A percentile compares a stretch with the other conserved stretches of the same genome.
Conservation (phyloP, 2,329 filamentous ascomycete genomes). For the Colletotrichum sp. region DNA sequence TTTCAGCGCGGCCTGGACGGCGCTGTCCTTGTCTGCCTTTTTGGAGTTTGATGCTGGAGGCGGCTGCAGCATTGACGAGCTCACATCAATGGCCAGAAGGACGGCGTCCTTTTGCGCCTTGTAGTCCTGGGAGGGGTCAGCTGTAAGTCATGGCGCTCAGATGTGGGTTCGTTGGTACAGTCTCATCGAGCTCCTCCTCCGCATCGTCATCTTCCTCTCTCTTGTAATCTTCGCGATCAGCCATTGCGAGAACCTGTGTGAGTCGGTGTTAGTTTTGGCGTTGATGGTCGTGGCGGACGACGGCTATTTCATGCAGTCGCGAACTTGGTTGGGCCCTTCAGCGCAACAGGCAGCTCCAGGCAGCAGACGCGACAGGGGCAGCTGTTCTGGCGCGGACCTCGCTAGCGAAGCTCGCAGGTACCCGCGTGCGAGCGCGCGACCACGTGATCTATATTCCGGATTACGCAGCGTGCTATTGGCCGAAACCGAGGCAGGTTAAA, state of each 20-base stretch:
- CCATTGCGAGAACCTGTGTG: constrained; percentile 27
- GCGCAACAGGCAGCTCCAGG: constrained; percentile 4
- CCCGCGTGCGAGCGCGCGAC: not conserved
- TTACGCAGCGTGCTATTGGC: constrained; percentile 17
- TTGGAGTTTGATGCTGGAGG: constrained; percentile 71
- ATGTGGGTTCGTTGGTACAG: constrained; percentile 43
- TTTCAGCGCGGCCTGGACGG: constrained; percentile 84
- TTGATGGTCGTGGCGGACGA: not conserved
- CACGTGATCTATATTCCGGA: constrained; percentile 13
- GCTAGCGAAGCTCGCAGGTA: not conserved
- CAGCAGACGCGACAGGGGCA: constrained; percentile 14
- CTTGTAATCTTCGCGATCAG: constrained; percentile 49
- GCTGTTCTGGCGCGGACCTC: not conserved
- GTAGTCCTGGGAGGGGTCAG: constrained; percentile 67
- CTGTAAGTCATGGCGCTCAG: constrained; percentile 1
- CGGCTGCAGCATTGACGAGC: constrained; percentile 79
- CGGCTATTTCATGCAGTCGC: not conserved
- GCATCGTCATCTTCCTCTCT: constrained; percentile 70
- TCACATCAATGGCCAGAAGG: constrained; percentile 94
- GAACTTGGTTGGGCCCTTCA: not conserved
- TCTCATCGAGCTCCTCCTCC: constrained; percentile 63
- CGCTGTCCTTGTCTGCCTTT: constrained; percentile 79
- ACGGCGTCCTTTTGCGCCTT: constrained; percentile 96
- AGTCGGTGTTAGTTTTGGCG: not conserved
- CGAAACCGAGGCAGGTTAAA: not conserved